Percentiles rank a stretch among this genome's conserved stretches.
Conservation (phyloP, 164 flowering plant species). For the Annona cherimola region DNA sequence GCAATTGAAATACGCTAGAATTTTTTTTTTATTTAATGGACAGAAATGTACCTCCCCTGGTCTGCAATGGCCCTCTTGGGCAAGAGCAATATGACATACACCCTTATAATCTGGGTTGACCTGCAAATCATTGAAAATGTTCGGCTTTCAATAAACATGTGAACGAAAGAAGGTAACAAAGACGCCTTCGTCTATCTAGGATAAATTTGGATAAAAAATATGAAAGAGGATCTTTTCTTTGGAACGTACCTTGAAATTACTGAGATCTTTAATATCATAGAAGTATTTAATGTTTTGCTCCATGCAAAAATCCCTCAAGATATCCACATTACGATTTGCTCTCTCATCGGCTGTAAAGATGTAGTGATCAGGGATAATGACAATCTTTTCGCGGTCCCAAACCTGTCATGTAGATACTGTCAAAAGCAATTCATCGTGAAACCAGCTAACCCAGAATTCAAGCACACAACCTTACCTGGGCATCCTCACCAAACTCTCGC, state of each 20-base stretch:
- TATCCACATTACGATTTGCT: constrained; percentile 97
- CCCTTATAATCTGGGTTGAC: constrained; percentile 99
- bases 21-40: neutral
- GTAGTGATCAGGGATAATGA: constrained; percentile 94
- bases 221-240: neutral
- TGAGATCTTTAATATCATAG: constrained; percentile 87
- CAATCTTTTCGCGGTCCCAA: constrained; percentile 98
- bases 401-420: constrained; percentile 42
- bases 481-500: constrained; percentile 85
- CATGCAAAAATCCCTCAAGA: constrained; percentile 75
- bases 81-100: constrained; percentile 96
- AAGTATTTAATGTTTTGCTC: constrained; percentile 97
- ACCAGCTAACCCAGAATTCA: neutral
- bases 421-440: neutral
- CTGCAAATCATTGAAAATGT: constrained; percentile 30
- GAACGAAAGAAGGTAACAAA: constrained; percentile 3
- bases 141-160: neutral
- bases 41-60: constrained; percentile 80
- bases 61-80: constrained; percentile 99
- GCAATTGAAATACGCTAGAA: neutral
- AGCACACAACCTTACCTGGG: constrained; percentile 52
- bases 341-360: constrained; percentile 91
- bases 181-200: constrained; percentile 23
- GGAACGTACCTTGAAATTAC: constrained; percentile 67
- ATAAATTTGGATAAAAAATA: neutral